Conservation (phyloP, 176 grass and related monocot species). For the barley (Hordeum vulgare) region MorexV3_pseudomolecules_assembly NC_058519.1:626787357-626787856, state of each 20-base stretch:
- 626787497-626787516: slow-evolving; percentile 84
- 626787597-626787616: not conserved
- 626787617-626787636: not conserved
- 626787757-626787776: not conserved
- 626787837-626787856: not conserved
- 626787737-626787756: not conserved
- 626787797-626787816: too few species aligned
- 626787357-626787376: slow-evolving; percentile 61
- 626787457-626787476: slow-evolving; percentile 31
- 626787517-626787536: slow-evolving; percentile 63
- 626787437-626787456: slow-evolving; percentile 93
- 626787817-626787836: not conserved
- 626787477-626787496: slow-evolving; percentile 69
- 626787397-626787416: slow-evolving; percentile 82
- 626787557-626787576: slow-evolving; percentile 3
- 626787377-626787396: slow-evolving; percentile 73
- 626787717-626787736: not conserved
- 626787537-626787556: slow-evolving; percentile 16
- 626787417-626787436: slow-evolving; percentile 78
- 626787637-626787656: not conserved
- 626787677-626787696: not conserved
- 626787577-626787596: not conserved
- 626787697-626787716: not conserved
- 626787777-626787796: not conserved
- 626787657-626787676: not conserved